Base-by-base conservation (phyloP, 2,329 filamentous ascomycete species). In the Bipolaris cookei region DNA sequence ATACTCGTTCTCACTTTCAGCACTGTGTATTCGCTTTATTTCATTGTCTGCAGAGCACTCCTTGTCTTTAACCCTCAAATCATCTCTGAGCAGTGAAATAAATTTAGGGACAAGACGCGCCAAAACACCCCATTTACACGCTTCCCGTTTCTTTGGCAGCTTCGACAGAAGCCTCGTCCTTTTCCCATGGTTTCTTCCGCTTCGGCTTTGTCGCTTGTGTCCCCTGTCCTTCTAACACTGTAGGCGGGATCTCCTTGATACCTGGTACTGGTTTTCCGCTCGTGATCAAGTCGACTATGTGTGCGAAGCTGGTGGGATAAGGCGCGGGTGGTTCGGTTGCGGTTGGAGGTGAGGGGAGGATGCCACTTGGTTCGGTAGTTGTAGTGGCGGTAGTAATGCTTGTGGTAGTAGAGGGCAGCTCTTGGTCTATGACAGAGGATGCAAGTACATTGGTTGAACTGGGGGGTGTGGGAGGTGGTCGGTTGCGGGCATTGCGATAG, bases 231-330 rank as follows among this genome's bases (percentile, higher is more conserved):
- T 87, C 82, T 18, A 93, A 81, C 4, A 97, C 81, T 0, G 89
- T 95, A 64, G 91, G 86, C 4, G 93, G 92, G 51, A 97, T 94
- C 62, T 96, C 86, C 65, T 88, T 88, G 69, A 97, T 96, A 0
- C 93, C 93, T 1, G 92, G 92, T 41, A 97, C 89, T 0, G 90
- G 88, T 66, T 91, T 87, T 51, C 92, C 92, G 25, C 87, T 88
- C 21, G 91, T 90, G 51, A 97, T 90, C 52, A 96, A 84, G 68
- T 91, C 89, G 53, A 96, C 88, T 60, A 97, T 92, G 64, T 94
- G 88, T 6, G 90, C 89, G 75, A 97, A 97, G 1, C 87, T 89
- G 46, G 88, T 88, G 3, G 92, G 92, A 68, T 96, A 96, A 1
- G 86, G 84, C 35, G 91, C 89, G 43, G 85, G 81, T 14, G 70